Percentiles rank a stretch among this genome's conserved stretches.
Evolutionary conservation across 306 rosid genomes (phyloP).

Genomic region (Fragaria nilgerrensis): DNA sequence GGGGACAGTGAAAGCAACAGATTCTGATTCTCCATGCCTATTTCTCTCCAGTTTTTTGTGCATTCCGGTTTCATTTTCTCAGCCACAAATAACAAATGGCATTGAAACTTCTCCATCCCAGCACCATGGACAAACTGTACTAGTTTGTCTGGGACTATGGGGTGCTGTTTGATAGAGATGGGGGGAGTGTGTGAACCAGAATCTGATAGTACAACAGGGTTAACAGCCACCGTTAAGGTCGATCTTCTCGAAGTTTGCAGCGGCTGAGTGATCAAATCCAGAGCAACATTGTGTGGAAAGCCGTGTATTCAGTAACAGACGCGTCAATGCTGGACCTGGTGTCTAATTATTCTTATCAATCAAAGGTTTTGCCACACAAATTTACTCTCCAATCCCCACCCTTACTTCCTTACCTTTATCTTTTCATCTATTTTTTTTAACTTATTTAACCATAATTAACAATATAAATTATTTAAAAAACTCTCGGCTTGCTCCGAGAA

Average conservation of each 20-base stretch:
- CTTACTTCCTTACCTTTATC: too few species aligned
- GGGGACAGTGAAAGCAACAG: constrained; percentile 32
- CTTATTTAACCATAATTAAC: too few species aligned
- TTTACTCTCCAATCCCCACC: too few species aligned
- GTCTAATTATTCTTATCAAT: background rate
- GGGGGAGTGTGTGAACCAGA: background rate
- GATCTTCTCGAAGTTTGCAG: background rate
- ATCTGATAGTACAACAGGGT: background rate
- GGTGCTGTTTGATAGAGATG: background rate
- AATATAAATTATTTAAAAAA: too few species aligned
- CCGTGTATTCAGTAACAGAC: background rate
- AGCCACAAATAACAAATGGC: constrained; percentile 1
- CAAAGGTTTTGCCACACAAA: too few species aligned
- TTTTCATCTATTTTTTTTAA: too few species aligned
- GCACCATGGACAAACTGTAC: constrained; percentile 43
- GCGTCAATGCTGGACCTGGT: background rate
- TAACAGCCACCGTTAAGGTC: background rate
- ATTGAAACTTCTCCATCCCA: constrained; percentile 45
- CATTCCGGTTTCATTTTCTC: constrained; percentile 22
- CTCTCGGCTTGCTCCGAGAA: too few species aligned
- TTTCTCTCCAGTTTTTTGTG: constrained; percentile 34
- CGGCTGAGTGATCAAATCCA: constrained; percentile 1
- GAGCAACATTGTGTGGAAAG: background rate
- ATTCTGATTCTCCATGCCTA: constrained; percentile 39
- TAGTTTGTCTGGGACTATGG: background rate